Evolutionary conservation across 148 eudicot species (phyloP).

Genomic region (Nepenthes mirabilis): DNA sequence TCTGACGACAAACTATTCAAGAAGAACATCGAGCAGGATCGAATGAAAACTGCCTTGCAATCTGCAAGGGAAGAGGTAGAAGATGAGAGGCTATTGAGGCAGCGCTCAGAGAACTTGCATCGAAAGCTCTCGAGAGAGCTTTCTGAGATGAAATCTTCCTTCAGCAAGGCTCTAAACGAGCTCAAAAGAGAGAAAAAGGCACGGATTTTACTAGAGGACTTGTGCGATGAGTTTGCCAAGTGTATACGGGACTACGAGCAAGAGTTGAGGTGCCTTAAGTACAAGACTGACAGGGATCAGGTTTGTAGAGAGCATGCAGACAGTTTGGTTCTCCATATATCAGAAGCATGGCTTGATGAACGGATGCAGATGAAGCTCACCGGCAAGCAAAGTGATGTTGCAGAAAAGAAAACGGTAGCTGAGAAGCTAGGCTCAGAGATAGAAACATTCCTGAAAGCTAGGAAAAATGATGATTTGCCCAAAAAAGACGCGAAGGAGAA

Average conservation of each 20-base stretch:
- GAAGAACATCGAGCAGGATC: slow-evolving; percentile 45
- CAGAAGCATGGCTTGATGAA: slow-evolving; percentile 96
- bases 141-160: slow-evolving; percentile 46
- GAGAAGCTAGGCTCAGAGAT: slow-evolving; percentile 72
- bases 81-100: slow-evolving; percentile 54
- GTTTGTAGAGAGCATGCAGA: slow-evolving; percentile 33
- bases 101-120: slow-evolving; percentile 58
- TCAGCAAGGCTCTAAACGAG: slow-evolving; percentile 42
- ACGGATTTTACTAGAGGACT: slow-evolving; percentile 55
- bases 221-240: slow-evolving; percentile 80
- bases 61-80: slow-evolving; percentile 55
- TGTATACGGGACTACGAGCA: slow-evolving; percentile 73
- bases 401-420: slow-evolving; percentile 30
- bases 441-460: slow-evolving; percentile 55
- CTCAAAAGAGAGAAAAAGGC: slow-evolving; percentile 56
- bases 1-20: slow-evolving; percentile 20
- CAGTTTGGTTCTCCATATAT: slow-evolving; percentile 63
- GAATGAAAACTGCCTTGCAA: slow-evolving; percentile 33
- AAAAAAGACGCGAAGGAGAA: slow-evolving; percentile 17
- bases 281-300: slow-evolving; percentile 32
- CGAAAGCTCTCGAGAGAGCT: slow-evolving; percentile 63
- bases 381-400: slow-evolving; percentile 8
- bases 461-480: slow-evolving; percentile 9
- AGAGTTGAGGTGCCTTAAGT: slow-evolving; percentile 45
- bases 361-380: slow-evolving; percentile 57